Evolutionary conservation across 1,284 basidiomycete species (phyloP).

Genomic region (Cystobasidium sp.): DNA sequence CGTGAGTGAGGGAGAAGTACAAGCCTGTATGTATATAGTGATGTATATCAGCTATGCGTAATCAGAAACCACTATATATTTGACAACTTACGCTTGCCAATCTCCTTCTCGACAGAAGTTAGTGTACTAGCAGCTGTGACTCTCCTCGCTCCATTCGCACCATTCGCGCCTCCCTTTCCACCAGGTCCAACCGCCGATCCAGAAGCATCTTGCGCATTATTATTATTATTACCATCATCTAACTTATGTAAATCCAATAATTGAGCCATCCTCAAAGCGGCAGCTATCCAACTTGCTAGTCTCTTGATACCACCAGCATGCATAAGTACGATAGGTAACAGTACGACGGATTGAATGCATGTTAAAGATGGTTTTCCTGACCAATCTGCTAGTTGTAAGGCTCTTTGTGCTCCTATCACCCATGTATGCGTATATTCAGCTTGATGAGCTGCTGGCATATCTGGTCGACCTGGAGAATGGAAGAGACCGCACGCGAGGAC

Average conservation of each 20-base stretch:
- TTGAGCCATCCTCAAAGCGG: slow-evolving; percentile 44
- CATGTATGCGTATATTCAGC: slow-evolving; percentile 44
- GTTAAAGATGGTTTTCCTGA: slow-evolving; percentile 37
- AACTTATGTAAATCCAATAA: slow-evolving; percentile 42
- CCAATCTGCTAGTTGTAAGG: slow-evolving; percentile 43
- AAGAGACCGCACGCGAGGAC: slow-evolving; percentile 43
- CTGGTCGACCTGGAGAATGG: slow-evolving; percentile 37
- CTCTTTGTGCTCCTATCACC: slow-evolving; percentile 42
- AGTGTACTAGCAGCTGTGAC: not conserved
- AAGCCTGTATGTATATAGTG: no score
- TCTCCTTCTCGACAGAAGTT: slow-evolving; percentile 36
- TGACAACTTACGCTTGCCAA: slow-evolving; percentile 38
- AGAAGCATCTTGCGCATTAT: not conserved
- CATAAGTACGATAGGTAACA: slow-evolving; percentile 40
- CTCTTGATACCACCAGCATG: slow-evolving; percentile 42
- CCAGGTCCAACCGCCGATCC: not conserved
- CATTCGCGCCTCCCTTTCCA: not conserved
- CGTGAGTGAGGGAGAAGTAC: slow-evolving; percentile 41
- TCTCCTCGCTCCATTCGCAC: slow-evolving; percentile 3
- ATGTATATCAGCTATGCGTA: no score
- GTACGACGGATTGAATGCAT: slow-evolving; percentile 40
- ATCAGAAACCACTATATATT: no score
- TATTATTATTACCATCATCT: slow-evolving; percentile 16
- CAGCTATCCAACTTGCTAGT: slow-evolving; percentile 37
- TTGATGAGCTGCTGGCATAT: slow-evolving; percentile 34